Evolutionary conservation across 441 rosid genomes (phyloP), one percentile per base, ranked within the genome.

Genomic region (Erodium trifolium): DNA sequence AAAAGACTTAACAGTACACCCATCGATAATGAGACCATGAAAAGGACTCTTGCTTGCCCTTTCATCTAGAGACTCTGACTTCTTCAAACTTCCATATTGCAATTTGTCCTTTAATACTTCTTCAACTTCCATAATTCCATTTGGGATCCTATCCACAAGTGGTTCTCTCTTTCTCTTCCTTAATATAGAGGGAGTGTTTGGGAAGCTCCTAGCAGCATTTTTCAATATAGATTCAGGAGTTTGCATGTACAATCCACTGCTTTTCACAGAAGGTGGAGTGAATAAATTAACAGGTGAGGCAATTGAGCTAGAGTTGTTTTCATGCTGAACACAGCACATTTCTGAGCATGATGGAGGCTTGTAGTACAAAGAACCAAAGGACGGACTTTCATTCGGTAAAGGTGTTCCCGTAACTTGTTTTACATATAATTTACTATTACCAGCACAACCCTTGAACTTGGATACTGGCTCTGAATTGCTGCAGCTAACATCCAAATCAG

Each of bases 121-220:
- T 65, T 76, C 79, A 43, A 29, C 57, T 73, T 79, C 82, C 35
- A 60, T 71, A 60, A 60, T 51, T 70, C 75, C 74, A 71, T 68
- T 67, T 55, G 80, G 72, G 66, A 75, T 77, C 19, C 18, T 17
- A 66, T 71, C 80, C 60, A 31, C 73, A 47, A 75, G 81, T 69
- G 34, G 73, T 80, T 66, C 71, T 11, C 73, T 68, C 73, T 80
- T 83, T 74, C 99, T 83, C 82, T 88, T 92, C 71, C 96, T 84
- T 70, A 87, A 82, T 65, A 95, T 92, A 29, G 99, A 90, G 71
- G 99, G 99, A 55, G 89, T 92, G 74, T 89, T 84, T 23, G 93
- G 95, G 77, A 76, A 95, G 69, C 81, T 92, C 76, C 81, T 86
- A 10, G 96, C 97, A 71, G 95, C 97, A 63, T 76, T 80, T 80